phyloP scores from a whole-genome alignment of 441 rosid species.

The Pelargonium fulgidum region DNA sequence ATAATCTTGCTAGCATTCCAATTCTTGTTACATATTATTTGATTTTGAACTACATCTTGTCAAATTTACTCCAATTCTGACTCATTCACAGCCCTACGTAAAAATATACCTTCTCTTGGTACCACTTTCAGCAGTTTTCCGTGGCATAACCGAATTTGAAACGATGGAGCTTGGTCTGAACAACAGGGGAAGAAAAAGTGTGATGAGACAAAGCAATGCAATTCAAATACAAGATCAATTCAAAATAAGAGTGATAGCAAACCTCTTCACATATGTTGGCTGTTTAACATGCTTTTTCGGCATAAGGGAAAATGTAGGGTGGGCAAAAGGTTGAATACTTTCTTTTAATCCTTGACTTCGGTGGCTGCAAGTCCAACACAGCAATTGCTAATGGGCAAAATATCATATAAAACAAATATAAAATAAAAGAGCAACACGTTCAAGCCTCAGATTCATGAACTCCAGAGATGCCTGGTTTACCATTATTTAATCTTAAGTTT shows the following conservation, averaged over 20 bases:
- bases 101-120: conserved; percentile 49
- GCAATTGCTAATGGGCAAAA: neutral
- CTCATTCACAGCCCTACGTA: neutral
- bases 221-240: neutral
- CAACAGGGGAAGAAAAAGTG: conserved; percentile 12
- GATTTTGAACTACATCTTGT: too few species aligned
- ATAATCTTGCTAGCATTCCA: too few species aligned
- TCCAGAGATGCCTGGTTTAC: neutral
- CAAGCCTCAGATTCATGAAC: neutral
- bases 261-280: conserved; percentile 28
- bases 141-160: conserved; percentile 32
- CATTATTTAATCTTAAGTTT: neutral
- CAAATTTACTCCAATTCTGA: too few species aligned
- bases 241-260: conserved; percentile 16
- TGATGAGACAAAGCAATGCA: conserved; percentile 19
- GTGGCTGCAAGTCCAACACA: conserved; percentile 25
- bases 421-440: neutral
- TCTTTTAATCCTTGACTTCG: conserved; percentile 35
- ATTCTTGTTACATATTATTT: too few species aligned
- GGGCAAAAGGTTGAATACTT: conserved; percentile 22
- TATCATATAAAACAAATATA: conserved; percentile 2
- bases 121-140: conserved; percentile 54
- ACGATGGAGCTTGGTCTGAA: conserved; percentile 41
- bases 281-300: conserved; percentile 29
- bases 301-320: conserved; percentile 27